Evolutionary conservation across 805 yeast species (phyloP), one percentile per base, ranked within the genome.

Genomic region (Spathaspora arborariae): DNA sequence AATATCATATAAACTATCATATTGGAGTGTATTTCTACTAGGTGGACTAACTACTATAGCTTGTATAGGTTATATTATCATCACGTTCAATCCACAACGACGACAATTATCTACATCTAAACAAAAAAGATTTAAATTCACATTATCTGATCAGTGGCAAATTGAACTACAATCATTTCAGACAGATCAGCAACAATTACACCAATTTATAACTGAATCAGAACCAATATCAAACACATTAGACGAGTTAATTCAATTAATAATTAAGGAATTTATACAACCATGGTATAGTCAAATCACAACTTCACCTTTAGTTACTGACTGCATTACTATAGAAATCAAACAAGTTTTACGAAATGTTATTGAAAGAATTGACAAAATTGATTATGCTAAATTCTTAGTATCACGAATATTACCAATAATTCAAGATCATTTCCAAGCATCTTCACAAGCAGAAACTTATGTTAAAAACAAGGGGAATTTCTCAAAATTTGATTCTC

Each of bases 401-500:
- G 82, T 88, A 1, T 65, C 80, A 24, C 74, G 74, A 39, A 30
- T 87, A 0, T 46, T 87, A 5, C 96, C 97, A 0, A 54, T 84
- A 1, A 5, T 88, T 1, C 82, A 87, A 1, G 77, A 74, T 10
- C 96, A 90, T 59, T 75, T 84, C 48, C 65, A 69, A 6, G 66
- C 68, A 6, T 87, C 75, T 56, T 65, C 76, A 2, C 52, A 54
- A 27, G 79, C 80, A 0, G 71, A 68, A 26, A 75, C 69, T 11
- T 39, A 56, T 0, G 70, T 68, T 2, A 54, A 42, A 26, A 46
- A 57, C 27, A 59, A 64, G 43, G 59, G 52, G 45, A 55, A 58
- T 46, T 37, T 36, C 15, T 34, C 41, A 21, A 54, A 56, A 33
- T 11, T 39, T 1, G 57, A 56, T 10, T 46, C 54, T 2, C n/a